Conservation (phyloP, 352 stramenopile genomes). For the Pythium aphanidermatum region DNA sequence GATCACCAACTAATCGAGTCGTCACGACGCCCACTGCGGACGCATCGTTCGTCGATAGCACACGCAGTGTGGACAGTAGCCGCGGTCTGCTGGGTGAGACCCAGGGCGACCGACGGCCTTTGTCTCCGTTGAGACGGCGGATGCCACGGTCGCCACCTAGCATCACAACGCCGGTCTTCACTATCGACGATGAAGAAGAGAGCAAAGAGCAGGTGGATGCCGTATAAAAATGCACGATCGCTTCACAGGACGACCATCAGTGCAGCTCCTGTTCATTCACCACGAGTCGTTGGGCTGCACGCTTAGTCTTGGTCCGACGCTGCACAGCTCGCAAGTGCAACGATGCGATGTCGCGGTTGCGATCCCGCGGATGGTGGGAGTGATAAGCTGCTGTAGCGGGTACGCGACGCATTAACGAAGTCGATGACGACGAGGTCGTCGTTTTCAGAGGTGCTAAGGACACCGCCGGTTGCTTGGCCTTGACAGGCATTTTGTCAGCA, state of each 20-base stretch:
- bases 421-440: background rate
- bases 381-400: too few species aligned
- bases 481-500: too few species aligned
- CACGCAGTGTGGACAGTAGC: slow-evolving; percentile 37
- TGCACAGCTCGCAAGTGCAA: slow-evolving; percentile 54
- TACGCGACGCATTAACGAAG: too few species aligned
- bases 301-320: slow-evolving; percentile 36
- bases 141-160: slow-evolving; percentile 12
- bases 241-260: background rate
- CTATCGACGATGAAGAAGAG: slow-evolving; percentile 19
- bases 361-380: slow-evolving; percentile 29
- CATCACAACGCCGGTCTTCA: too few species aligned
- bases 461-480: background rate
- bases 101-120: slow-evolving; percentile 7
- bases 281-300: slow-evolving; percentile 20
- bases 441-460: slow-evolving; percentile 10
- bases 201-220: slow-evolving; percentile 18
- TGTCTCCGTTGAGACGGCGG: slow-evolving; percentile 36
- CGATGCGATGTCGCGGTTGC: slow-evolving; percentile 59
- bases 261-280: slow-evolving; percentile 29
- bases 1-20: slow-evolving; percentile 30
- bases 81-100: slow-evolving; percentile 12
- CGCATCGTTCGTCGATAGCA: slow-evolving; percentile 27
- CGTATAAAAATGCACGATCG: slow-evolving; percentile 23
- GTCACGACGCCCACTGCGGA: background rate